A percentile compares a stretch with the other conserved stretches of the same genome.
These are phyloP conservation scores for Cetradonia linearis DNA, from an alignment of 495 filamentous ascomycete genomes.

Conservation along the genomic window DNA sequence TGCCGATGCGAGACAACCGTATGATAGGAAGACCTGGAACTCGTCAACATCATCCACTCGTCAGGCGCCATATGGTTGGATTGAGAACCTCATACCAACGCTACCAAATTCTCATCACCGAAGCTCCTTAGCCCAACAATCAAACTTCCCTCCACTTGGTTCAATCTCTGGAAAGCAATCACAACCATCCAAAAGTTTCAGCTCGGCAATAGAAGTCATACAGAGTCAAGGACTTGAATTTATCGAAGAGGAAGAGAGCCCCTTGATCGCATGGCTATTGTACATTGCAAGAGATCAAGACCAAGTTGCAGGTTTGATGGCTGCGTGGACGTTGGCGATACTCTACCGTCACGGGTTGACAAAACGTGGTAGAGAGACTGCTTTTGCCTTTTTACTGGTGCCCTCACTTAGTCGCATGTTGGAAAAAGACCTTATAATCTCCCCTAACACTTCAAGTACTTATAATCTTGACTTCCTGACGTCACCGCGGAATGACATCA, in stretches of 20 bases:
- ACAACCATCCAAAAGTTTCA: conserved; percentile 22
- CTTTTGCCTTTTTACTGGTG: conserved; percentile 56
- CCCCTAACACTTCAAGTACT: conserved; percentile 34
- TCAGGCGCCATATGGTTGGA: conserved; percentile 37
- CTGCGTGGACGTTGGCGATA: conserved; percentile 68
- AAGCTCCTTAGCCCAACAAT: conserved; percentile 29
- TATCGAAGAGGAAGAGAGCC: conserved; percentile 61
- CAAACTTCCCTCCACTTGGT: conserved; percentile 51
- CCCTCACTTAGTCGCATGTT: conserved; percentile 65
- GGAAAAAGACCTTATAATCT: conserved; percentile 42
- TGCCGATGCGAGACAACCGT: conserved; percentile 34
- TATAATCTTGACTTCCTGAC: conserved; percentile 35
- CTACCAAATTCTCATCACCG: conserved; percentile 33
- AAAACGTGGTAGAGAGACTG: conserved; percentile 49
- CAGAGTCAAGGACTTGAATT: conserved; percentile 24
- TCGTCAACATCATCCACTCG: conserved; percentile 38
- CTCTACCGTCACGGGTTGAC: conserved; percentile 61
- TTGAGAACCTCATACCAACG: conserved; percentile 51
- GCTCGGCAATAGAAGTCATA: conserved; percentile 29
- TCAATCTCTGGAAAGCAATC: conserved; percentile 33
- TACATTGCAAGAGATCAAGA: conserved; percentile 51
- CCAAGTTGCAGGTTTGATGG: conserved; percentile 60
- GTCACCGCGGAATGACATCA: conserved; percentile 35
- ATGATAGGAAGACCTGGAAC: conserved; percentile 41
- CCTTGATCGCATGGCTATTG: conserved; percentile 76